A percentile compares a stretch with the other conserved stretches of the same genome.
Evolutionary conservation across 2,329 filamentous ascomycete species (phyloP).

Genomic region (Alternaria tenuissima): DNA sequence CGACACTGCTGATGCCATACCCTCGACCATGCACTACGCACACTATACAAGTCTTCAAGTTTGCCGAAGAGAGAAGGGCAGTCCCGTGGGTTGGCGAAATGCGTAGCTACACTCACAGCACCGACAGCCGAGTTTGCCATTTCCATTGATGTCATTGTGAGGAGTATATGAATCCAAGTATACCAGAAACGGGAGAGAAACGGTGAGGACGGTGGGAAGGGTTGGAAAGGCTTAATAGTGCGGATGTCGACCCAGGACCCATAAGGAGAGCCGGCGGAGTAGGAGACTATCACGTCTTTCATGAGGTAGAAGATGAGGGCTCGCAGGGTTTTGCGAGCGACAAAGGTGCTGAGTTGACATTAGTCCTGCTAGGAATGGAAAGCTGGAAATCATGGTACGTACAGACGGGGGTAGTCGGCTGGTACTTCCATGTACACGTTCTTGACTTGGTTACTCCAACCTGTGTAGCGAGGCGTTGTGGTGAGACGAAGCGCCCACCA

Average conservation of each 20-base stretch:
- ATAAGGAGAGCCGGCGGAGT: constrained; percentile 31
- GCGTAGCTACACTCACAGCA: constrained; percentile 25
- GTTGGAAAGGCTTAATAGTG: constrained; percentile 13
- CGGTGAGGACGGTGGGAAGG: constrained; percentile 4
- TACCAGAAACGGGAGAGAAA: constrained; percentile 23
- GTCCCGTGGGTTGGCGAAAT: constrained; percentile 32
- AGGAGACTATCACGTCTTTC: constrained; percentile 21
- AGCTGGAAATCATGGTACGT: background rate
- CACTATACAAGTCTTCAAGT: constrained; percentile 23
- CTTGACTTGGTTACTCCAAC: constrained; percentile 42
- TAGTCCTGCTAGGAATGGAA: background rate
- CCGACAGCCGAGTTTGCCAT: constrained; percentile 18
- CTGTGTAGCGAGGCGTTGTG: constrained; percentile 28
- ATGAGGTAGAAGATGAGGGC: constrained; percentile 23
- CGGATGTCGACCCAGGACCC: constrained; percentile 31
- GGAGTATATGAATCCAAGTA: constrained; percentile 30
- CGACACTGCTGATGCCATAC: constrained; percentile 41
- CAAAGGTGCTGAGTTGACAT: constrained; percentile 25
- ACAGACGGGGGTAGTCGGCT: constrained; percentile 32
- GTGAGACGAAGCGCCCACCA: constrained; percentile 35
- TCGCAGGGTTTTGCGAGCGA: constrained; percentile 28
- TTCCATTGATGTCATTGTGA: constrained; percentile 31
- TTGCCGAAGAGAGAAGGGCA: constrained; percentile 38
- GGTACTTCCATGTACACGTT: constrained; percentile 32
- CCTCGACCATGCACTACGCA: constrained; percentile 34